Base-by-base conservation (phyloP, 306 rosid species). In the Lagenaria siceraria region DNA sequence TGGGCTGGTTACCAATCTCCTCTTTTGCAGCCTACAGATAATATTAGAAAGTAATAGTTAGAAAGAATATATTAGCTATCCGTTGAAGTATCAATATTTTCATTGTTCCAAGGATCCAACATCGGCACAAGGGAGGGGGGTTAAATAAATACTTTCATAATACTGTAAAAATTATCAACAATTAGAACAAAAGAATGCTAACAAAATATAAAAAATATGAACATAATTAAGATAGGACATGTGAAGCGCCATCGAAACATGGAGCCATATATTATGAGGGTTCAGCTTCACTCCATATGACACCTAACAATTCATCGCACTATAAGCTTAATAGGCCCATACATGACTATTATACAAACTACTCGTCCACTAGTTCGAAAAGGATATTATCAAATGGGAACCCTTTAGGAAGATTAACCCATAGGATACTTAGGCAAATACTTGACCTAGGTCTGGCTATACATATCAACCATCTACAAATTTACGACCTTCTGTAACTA, bases 11-110 rank as follows among this genome's bases (percentile, higher is more conserved):
- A 74, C 93, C 97, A 22, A 95, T 38, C 83, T 90, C 96, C 88
- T 88, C 97, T 86, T 95, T 92, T 31, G 92, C 96, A 85, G 87
- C 97, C 99, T 95, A 83, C 36, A 43, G 85, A 88, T 76, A 83
- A 77, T 55, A 56, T 65, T 80, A 64, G 18, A 9, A 18, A 29
- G 19, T 4, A n/a, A 58, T 8, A 6, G 53, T 40, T 54, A n/a
- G 22, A 29, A 29, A n/a, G 22, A 51, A 22, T 43, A 4, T 27
- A 63, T 63, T 31, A 63, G 33, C 36, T 35, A 63, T 17, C 24
- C 46, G 31, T 62, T 31, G 43, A 63, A 43, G 49, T 9, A 18
- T 33, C 7, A 3, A 63, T 63, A 18, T 63, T 8, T 59, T 0
- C 15, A 64, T 64, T 36, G 38, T 35, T 64, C 49, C 72, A n/a